Evolutionary conservation across 768 basidiomycete genomes (phyloP), one percentile per base, ranked within the genome.

Genomic region (Leccinum uliginosum): DNA sequence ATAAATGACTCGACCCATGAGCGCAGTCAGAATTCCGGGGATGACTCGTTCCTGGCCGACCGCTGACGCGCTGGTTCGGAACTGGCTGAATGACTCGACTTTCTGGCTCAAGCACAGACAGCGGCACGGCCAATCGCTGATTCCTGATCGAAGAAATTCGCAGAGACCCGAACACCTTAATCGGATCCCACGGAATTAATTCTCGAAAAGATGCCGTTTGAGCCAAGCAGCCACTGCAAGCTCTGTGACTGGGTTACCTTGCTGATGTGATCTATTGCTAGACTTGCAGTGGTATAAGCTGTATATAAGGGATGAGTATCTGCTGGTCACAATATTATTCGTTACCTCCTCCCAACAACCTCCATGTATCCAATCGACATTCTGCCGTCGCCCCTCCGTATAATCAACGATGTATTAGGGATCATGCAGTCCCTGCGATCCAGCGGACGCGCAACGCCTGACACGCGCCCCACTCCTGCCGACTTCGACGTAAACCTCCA

Each of bases 401-500:
- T 85, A 56, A 69, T 83, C 58, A 73, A 75, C 43, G 74, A 82
- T 15, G 76, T 76, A 14, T 57, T 81, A 21, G 78, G 76, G 29
- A 60, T 80, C 26, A 69, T 83, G 52, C 76, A 75, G 53, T 80
- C 81, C 6, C 71, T 77, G 38, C 67, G 77, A 55, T 67, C 70
- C 30, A 67, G 59, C 59, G 59, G 70, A 56, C 70, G 71, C 56
- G 49, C 67, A 14, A 54, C 71, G 6, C 61, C 65, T 48, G 63
- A 69, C 14, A 69, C 67, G 26, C 74, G 73, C 26, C 75, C 71
- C 44, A 66, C 73, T 11, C 76, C 75, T 19, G 62, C 68, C 3
- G 77, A 83, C 55, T 86, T 83, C 55, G 85, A 86, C 62, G 70
- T 87, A 17, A 65, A 74, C 53, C 67, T 72, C 53, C 58, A 74